phyloP scores from a whole-genome alignment of 805 yeast species.

The Barnettozyma sucrosica region DNA sequence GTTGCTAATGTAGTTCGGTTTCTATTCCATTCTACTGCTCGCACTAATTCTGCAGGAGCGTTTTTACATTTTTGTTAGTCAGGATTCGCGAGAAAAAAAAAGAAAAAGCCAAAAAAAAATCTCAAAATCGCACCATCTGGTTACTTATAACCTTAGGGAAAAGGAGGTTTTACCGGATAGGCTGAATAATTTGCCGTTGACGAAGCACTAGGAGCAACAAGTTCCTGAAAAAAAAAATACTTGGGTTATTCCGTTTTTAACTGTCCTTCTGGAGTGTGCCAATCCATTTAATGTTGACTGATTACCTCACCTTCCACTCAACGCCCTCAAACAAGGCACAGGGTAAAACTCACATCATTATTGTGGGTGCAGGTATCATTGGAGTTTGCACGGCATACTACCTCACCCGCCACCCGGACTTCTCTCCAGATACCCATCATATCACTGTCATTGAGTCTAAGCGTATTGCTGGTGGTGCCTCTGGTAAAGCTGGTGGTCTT shows the following conservation, averaged over 20 bases:
- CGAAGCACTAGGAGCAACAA: not conserved
- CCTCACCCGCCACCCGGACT: slow-evolving; percentile 75
- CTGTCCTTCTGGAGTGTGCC: not conserved
- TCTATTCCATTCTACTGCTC: too few species aligned
- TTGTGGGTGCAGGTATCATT: slow-evolving; percentile 93
- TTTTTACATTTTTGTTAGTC: not conserved
- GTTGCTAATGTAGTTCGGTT: too few species aligned
- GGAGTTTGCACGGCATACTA: slow-evolving; percentile 95
- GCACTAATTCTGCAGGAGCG: not conserved
- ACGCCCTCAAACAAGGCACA: slow-evolving; percentile 28
- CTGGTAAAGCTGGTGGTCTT: slow-evolving; percentile 96
- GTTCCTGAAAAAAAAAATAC: not conserved
- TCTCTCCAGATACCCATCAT: slow-evolving; percentile 65
- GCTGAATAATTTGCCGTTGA: not conserved
- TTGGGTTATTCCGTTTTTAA: not conserved
- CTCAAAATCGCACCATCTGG: not conserved
- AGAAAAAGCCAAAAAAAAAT: not conserved
- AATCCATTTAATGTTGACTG: slow-evolving; percentile 8
- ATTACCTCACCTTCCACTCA: slow-evolving; percentile 20
- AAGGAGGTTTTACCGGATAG: not conserved
- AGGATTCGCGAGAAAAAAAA: not conserved
- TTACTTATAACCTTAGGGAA: not conserved
- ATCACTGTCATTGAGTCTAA: slow-evolving; percentile 84
- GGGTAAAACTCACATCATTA: slow-evolving; percentile 70
- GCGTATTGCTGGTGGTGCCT: slow-evolving; percentile 94